Evolutionary conservation across 1,284 basidiomycete genomes (phyloP), one percentile per base, ranked within the genome.

Genomic region (Ustilago curta): DNA sequence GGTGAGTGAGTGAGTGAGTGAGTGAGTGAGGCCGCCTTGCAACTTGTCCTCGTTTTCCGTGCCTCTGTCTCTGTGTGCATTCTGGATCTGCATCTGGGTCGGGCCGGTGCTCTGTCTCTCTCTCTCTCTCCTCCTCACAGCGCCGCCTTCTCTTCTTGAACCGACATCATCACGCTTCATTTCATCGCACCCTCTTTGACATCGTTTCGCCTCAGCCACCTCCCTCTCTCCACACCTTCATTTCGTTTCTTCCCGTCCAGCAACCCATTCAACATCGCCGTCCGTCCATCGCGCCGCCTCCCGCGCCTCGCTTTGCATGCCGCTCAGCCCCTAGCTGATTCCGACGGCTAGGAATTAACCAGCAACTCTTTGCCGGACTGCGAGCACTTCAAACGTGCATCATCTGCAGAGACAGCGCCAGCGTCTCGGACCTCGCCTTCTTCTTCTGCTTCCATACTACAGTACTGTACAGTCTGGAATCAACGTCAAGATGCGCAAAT

Each of bases 401-500:
- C 14, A 4, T 18, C 25, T 8, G 40, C n/a, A 16, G 27, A 4
- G 27, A 3, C 27, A 3, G 27, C 7, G 27, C n/a, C 23, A 27
- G 23, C 37, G 23, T 8, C 9, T 53, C 39, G 51, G 39, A 53
- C 14, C 51, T 53, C 40, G 51, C 39, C 51, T 39, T 21, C n/a
- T 2, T n/a, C 21, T 27, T 11, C 32, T 25, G 23, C 32, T n/a
- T 21, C 1, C 25, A 19, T 23, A 27, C n/a, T 40, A 53, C 51
- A n/a, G n/a, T n/a, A n/a, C n/a, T n/a, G 9, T 32, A 23, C 32
- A 50, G 31, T 14, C 19, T n/a, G 4, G 8, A 35, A n/a, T 23
- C 32, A 50, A 32, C 21, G 14, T n/a, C 48, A 37, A 50, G 32
- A 50, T 50, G 32, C 31, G 14, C 31, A 50, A n/a, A 50, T 50